Evolutionary conservation across 2,329 filamentous ascomycete species (phyloP).

Genomic region (Colletotrichum sp.): DNA sequence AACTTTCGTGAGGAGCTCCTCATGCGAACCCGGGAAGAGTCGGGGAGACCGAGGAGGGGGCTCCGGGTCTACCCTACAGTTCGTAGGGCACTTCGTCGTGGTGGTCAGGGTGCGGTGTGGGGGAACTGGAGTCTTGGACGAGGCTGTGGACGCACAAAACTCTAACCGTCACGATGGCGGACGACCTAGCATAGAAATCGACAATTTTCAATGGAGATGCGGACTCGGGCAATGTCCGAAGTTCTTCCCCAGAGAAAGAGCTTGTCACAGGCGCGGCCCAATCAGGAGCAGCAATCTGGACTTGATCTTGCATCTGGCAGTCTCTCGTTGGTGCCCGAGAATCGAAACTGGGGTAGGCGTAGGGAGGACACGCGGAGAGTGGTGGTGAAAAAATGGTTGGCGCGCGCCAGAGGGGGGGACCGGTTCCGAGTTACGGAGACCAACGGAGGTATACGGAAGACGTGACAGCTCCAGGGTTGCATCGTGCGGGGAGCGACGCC

Average conservation of each 20-base stretch:
- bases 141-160: constrained; percentile 10
- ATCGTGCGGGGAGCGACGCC: constrained; percentile 16
- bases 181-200: background rate
- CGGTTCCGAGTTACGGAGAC: constrained; percentile 14
- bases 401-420: background rate
- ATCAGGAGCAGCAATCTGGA: background rate
- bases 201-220: background rate
- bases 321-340: constrained; percentile 17
- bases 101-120: background rate
- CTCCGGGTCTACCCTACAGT: background rate
- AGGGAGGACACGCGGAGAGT: background rate
- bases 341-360: background rate
- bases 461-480: constrained; percentile 10
- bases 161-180: background rate
- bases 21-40: background rate
- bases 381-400: background rate
- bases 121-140: constrained; percentile 4
- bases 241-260: background rate
- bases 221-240: constrained; percentile 18
- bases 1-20: background rate
- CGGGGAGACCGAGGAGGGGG: background rate
- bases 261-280: background rate
- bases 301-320: constrained; percentile 11
- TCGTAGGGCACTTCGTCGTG: background rate
- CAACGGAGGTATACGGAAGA: constrained; percentile 17